Percentiles rank a stretch among this genome's conserved stretches.
phyloP scores from a whole-genome alignment of 371 early-diverging fungal species.

The Lichtheimia ramosa region DNA sequence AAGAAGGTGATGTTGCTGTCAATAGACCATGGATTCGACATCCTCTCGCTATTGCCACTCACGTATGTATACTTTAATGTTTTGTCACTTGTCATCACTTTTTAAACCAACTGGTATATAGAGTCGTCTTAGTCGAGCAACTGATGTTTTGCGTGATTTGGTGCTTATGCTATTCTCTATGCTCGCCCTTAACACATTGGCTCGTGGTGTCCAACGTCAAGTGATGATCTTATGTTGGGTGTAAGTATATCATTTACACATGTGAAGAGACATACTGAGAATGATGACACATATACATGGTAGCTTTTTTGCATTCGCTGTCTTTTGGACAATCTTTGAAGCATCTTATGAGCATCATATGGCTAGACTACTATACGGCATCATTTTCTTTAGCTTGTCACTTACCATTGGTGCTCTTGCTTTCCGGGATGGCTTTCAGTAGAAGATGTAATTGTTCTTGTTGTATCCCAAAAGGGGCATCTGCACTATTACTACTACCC shows the following conservation, averaged over 20 bases:
- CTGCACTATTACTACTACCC: too few species aligned
- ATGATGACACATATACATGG: neutral
- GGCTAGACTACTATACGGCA: conserved; percentile 21
- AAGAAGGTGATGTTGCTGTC: neutral
- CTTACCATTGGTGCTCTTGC: conserved; percentile 27
- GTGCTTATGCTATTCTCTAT: conserved; percentile 36
- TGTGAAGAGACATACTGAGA: neutral
- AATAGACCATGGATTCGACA: conserved; percentile 4
- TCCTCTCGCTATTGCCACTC: neutral
- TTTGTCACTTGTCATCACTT: neutral
- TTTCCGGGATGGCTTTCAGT: conserved; percentile 22
- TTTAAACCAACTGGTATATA: neutral
- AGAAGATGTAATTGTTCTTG: too few species aligned
- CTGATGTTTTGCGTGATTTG: conserved; percentile 38
- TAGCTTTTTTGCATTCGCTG: conserved; percentile 27
- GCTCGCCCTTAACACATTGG: conserved; percentile 34
- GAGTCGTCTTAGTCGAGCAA: conserved; percentile 33
- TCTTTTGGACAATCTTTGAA: conserved; percentile 33
- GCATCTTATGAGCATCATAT: conserved; percentile 20
- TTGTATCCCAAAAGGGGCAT: too few species aligned
- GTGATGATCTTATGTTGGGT: conserved; percentile 44
- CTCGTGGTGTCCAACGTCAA: conserved; percentile 29
- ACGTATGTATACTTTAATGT: neutral
- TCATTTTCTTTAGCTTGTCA: conserved; percentile 24
- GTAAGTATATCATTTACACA: conserved; percentile 19